Percentiles rank a stretch among this genome's conserved stretches.
Evolutionary conservation across 345 rosid species (phyloP).

Genomic region (Murraya paniculata): DNA sequence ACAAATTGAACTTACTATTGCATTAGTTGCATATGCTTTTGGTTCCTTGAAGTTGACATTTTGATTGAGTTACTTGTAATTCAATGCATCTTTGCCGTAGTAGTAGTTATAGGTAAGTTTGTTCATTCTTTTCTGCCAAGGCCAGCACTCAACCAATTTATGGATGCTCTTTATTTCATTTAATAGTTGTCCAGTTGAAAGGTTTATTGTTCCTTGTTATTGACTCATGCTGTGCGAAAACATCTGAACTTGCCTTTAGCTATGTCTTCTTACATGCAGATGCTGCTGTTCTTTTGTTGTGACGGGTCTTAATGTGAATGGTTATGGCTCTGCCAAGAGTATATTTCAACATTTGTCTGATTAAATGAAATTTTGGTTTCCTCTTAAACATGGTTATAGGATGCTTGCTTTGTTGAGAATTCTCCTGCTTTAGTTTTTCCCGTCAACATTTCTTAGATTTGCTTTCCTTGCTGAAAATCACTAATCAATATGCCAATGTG

Average conservation of each 20-base stretch:
- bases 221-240: not conserved
- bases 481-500: not conserved
- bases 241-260: not conserved
- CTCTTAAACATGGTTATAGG: not conserved
- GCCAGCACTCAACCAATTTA: not conserved
- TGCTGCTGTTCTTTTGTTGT: not conserved
- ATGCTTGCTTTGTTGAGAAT: not conserved
- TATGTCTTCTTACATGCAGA: not conserved
- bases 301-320: not conserved
- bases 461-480: not conserved
- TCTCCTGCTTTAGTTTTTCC: conserved; percentile 1
- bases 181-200: not conserved
- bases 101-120: not conserved
- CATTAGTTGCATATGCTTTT: not conserved
- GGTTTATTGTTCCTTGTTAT: not conserved
- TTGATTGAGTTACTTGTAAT: not conserved
- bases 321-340: not conserved
- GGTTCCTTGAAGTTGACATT: not conserved
- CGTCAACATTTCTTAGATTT: not conserved
- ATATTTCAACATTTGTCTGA: not conserved
- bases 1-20: not conserved
- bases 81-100: not conserved
- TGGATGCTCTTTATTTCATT: not conserved
- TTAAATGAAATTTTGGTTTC: not conserved
- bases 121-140: not conserved